phyloP scores from a whole-genome alignment of 163 green algal genomes.

The Chloromonas sp. region DNA sequence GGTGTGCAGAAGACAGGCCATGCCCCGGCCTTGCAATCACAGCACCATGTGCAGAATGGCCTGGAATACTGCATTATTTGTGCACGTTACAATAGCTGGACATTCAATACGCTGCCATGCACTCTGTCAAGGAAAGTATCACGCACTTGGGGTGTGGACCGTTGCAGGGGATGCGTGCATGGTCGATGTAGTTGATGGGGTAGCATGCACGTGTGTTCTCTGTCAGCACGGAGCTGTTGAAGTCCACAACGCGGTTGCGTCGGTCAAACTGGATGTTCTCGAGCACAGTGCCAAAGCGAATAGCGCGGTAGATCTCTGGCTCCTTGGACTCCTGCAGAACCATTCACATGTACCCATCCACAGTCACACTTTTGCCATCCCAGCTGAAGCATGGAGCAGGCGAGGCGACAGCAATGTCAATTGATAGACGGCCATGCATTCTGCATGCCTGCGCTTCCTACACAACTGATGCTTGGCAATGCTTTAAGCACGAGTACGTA shows the following conservation, averaged over 20 bases:
- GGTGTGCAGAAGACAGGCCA: too few species aligned
- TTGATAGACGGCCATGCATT: too few species aligned
- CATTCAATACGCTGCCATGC: too few species aligned
- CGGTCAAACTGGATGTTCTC: constrained; percentile 93
- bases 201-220: constrained; percentile 70
- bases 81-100: too few species aligned
- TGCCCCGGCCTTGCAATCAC: background rate
- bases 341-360: too few species aligned
- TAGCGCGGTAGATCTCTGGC: constrained; percentile 85
- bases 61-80: background rate
- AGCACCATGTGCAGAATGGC: background rate
- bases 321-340: constrained; percentile 53
- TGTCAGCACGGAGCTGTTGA: constrained; percentile 21
- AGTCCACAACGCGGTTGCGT: constrained; percentile 74
- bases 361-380: too few species aligned
- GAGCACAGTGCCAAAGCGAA: constrained; percentile 40
- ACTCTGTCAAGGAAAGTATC: too few species aligned
- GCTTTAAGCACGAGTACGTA: too few species aligned
- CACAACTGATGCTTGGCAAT: too few species aligned
- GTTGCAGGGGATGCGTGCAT: constrained; percentile 89
- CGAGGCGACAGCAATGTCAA: too few species aligned
- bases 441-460: too few species aligned
- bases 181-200: constrained; percentile 93
- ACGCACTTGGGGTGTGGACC: constrained; percentile 81
- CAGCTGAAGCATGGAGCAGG: too few species aligned